Conservation (phyloP, 2,329 filamentous ascomycete species). For the Aspergillus sp. region DNA sequence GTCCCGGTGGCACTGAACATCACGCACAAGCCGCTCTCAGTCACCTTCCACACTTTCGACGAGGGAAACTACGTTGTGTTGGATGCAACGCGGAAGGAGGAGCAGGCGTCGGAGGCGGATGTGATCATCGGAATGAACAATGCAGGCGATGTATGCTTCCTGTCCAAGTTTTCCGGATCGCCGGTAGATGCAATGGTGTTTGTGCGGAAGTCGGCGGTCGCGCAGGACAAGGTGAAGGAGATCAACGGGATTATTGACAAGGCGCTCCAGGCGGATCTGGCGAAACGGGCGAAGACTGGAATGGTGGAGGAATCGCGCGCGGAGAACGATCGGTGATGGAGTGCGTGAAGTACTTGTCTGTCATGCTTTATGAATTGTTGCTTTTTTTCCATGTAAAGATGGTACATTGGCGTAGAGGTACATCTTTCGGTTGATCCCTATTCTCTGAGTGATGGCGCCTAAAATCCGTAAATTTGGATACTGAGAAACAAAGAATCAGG, state of each 20-base stretch:
- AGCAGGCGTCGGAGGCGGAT: slow-evolving; percentile 61
- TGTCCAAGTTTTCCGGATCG: slow-evolving; percentile 84
- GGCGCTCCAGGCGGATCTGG: slow-evolving; percentile 73
- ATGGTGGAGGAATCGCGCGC: slow-evolving; percentile 78
- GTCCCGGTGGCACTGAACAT: slow-evolving; percentile 88
- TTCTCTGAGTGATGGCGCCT: not conserved
- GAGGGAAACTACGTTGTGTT: slow-evolving; percentile 43
- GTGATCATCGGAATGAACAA: slow-evolving; percentile 79
- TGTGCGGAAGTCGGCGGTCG: slow-evolving; percentile 71
- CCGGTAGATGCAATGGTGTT: slow-evolving; percentile 76
- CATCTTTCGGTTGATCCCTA: not conserved
- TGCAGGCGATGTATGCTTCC: slow-evolving; percentile 85
- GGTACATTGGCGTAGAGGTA: too few relatives aligned
- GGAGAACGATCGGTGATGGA: slow-evolving; percentile 72
- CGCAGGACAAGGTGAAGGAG: slow-evolving; percentile 75
- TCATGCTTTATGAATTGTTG: not conserved
- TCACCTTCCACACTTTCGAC: slow-evolving; percentile 81
- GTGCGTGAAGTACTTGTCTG: not conserved
- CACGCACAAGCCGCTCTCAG: slow-evolving; percentile 86
- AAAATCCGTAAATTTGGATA: not conserved
- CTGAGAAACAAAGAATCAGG: too few relatives aligned
- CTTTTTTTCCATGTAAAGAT: not conserved
- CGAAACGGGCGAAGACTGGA: slow-evolving; percentile 60
- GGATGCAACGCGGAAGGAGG: slow-evolving; percentile 49
- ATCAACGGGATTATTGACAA: slow-evolving; percentile 71